A percentile compares a stretch with the other conserved stretches of the same genome.
These are phyloP conservation scores for Phytophthora tubulina DNA, from an alignment of 352 stramenopile species.

Conservation along the genomic window DNA sequence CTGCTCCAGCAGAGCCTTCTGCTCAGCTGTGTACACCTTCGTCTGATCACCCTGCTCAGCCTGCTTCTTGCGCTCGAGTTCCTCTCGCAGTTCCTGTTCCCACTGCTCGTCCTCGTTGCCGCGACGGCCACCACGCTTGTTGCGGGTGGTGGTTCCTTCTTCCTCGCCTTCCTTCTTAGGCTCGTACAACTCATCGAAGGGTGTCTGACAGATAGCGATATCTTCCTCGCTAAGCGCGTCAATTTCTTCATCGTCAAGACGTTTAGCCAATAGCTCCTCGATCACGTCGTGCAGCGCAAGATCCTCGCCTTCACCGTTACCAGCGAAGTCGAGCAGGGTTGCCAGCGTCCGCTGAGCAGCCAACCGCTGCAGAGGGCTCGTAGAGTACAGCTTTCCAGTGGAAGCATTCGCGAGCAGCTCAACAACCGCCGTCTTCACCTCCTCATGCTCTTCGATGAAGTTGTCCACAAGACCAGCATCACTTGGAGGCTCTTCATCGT, in stretches of 20 bases:
- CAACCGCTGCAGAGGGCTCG: constrained; percentile 55
- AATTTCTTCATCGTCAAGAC: constrained; percentile 61
- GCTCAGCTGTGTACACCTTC: constrained; percentile 55
- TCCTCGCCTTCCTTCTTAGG: constrained; percentile 57
- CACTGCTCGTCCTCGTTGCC: constrained; percentile 88
- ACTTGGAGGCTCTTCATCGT: constrained; percentile 60
- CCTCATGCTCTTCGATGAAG: constrained; percentile 76
- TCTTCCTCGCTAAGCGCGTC: constrained; percentile 66
- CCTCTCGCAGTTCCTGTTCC: constrained; percentile 86
- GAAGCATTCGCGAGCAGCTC: constrained; percentile 54
- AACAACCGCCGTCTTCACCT: constrained; percentile 66
- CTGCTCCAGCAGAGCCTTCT: constrained; percentile 64
- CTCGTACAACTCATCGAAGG: constrained; percentile 82
- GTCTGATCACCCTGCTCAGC: constrained; percentile 54
- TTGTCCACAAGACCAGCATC: constrained; percentile 75
- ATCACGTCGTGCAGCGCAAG: constrained; percentile 80
- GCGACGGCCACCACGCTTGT: constrained; percentile 52
- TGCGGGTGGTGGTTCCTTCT: constrained; percentile 34
- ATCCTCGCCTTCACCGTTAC: constrained; percentile 82
- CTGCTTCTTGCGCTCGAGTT: constrained; percentile 80
- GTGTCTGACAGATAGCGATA: constrained; percentile 66
- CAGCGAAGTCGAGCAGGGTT: constrained; percentile 81
- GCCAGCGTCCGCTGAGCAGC: constrained; percentile 75
- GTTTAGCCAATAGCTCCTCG: constrained; percentile 64
- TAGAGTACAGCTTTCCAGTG: constrained; percentile 67